Evolutionary conservation across 352 stramenopile genomes (phyloP), one percentile per base, ranked within the genome.

Genomic region (Globisporangium nodosum): DNA sequence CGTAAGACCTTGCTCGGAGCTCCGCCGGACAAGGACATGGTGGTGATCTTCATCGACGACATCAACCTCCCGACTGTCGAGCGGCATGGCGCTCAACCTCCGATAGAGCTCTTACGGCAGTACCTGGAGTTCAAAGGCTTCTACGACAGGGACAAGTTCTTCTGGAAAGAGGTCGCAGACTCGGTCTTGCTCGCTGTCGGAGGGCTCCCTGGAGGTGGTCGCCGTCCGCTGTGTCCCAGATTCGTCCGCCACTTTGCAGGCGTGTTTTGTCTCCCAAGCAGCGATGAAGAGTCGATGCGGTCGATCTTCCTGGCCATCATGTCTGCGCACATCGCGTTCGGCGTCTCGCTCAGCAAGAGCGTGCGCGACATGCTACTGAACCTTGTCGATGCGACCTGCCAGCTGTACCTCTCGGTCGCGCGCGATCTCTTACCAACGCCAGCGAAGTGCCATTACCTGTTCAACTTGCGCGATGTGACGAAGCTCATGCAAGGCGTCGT

Each of bases 221-320:
- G 84, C 0, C 80, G 82, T 27, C 31, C 63, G 9, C 61, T 90
- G 3, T 90, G 78, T 53, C 68, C 72, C 35, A 69, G 85, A 4
- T 90, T 94, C 46, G 66, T 90, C 16, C 69, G 78, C 0, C 78
- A 94, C 35, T 92, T 93, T 58, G 71, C 63, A 8, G 69, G 64
- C 4, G 71, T 93, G 0, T 73, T 92, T 0, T 91, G 78, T 31
- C 68, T 94, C n/a, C 83, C 83, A 11, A 81, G 66, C 52, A 87
- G 79, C 43, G 81, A 88, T 20, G 78, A 92, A 27, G 54, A 60
- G 6, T 78, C 85, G 0, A 94, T 97, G 79, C 85, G 86, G 53
- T 59, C 78, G 5, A 98, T 98, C 39, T 98, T 98, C 55, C 66
- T 65, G 11, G 73, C 81, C 5, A 97, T 98, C 55, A 67, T 98